phyloP scores from a whole-genome alignment of 108 stramenopile species.

The Pseudonitzschia multistriata region DNA sequence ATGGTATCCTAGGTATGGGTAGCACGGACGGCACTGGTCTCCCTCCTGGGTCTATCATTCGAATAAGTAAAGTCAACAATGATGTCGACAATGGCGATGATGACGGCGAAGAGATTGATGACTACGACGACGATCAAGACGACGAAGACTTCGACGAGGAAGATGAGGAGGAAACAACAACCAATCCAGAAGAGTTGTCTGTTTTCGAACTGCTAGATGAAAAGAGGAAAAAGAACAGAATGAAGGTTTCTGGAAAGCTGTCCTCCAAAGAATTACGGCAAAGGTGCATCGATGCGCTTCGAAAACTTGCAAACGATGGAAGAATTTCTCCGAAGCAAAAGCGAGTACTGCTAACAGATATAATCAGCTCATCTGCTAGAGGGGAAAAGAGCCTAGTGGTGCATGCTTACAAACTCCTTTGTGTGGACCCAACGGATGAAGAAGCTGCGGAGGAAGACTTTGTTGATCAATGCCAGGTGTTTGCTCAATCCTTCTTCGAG shows the following conservation, averaged over 20 bases:
- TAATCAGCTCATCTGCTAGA: slow-evolving; percentile 70
- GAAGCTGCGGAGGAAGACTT: slow-evolving; percentile 81
- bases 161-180: slow-evolving; percentile 32
- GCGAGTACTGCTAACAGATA: slow-evolving; percentile 76
- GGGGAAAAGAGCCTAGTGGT: slow-evolving; percentile 78
- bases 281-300: slow-evolving; percentile 66
- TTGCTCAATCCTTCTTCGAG: slow-evolving; percentile 40
- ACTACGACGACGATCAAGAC: slow-evolving; percentile 38
- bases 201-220: neutral
- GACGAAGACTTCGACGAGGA: slow-evolving; percentile 24
- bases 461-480: slow-evolving; percentile 81
- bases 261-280: slow-evolving; percentile 33
- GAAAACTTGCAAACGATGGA: slow-evolving; percentile 60
- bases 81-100: slow-evolving; percentile 33
- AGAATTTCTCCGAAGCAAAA: slow-evolving; percentile 75
- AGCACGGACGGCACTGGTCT: slow-evolving; percentile 39
- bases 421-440: slow-evolving; percentile 25
- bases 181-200: neutral
- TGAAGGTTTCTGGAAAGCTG: neutral
- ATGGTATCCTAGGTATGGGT: slow-evolving; percentile 30
- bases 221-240: slow-evolving; percentile 3
- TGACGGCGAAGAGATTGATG: slow-evolving; percentile 20
- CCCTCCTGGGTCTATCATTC: slow-evolving; percentile 39
- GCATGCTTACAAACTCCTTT: slow-evolving; percentile 74
- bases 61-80: slow-evolving; percentile 30